These are phyloP conservation scores for Ophiostoma fasciatum DNA, from an alignment of 2,329 filamentous ascomycete genomes.

Conservation along the genomic window DNA sequence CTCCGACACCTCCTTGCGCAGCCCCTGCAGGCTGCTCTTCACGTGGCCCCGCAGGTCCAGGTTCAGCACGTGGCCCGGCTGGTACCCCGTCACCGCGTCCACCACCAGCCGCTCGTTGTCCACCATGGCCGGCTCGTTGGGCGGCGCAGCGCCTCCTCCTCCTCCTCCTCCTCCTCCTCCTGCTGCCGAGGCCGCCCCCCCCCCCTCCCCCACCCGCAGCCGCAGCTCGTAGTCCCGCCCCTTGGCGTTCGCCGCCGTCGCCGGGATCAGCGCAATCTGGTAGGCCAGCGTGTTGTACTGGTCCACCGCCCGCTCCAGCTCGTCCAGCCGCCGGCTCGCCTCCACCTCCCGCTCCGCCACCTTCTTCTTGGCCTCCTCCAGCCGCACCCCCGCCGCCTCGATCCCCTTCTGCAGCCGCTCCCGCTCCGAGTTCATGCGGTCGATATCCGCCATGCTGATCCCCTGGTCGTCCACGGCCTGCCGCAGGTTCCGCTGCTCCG, in stretches of 20 bases:
- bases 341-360: slow-evolving; percentile 81
- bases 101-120: slow-evolving; percentile 66
- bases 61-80: slow-evolving; percentile 76
- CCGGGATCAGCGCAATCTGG: slow-evolving; percentile 79
- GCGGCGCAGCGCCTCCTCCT: not conserved
- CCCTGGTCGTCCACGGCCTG: slow-evolving; percentile 82
- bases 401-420: slow-evolving; percentile 85
- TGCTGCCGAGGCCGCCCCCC: slow-evolving; percentile 15
- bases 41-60: slow-evolving; percentile 73
- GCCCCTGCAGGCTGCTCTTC: slow-evolving; percentile 59
- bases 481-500: slow-evolving; percentile 67
- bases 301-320: slow-evolving; percentile 80
- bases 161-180: slow-evolving; percentile 25
- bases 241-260: slow-evolving; percentile 71
- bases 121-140: slow-evolving; percentile 17
- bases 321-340: slow-evolving; percentile 71
- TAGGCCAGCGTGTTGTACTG: slow-evolving; percentile 90
- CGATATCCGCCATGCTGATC: slow-evolving; percentile 95
- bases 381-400: slow-evolving; percentile 55
- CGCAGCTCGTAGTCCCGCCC: slow-evolving; percentile 73
- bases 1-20: slow-evolving; percentile 88
- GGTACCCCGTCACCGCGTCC: slow-evolving; percentile 73
- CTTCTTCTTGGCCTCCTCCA: slow-evolving; percentile 75
- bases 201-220: slow-evolving; percentile 60
- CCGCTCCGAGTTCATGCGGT: slow-evolving; percentile 93